These are phyloP conservation scores for Blastobotrys arbuscula DNA, from an alignment of 1,139 yeast species.

Conservation along the genomic window DNA sequence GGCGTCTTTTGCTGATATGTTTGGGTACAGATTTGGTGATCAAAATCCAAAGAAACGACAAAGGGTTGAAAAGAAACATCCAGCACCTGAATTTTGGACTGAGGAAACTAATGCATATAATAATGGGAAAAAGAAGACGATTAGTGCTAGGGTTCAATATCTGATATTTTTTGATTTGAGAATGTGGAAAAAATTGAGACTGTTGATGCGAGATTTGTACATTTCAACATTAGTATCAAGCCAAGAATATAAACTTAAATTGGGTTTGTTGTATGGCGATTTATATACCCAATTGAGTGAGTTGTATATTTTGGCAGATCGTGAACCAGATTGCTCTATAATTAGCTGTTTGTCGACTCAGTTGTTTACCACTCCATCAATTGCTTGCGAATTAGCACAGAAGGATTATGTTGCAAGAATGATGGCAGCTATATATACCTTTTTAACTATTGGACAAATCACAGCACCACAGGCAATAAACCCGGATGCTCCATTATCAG, in stretches of 20 bases:
- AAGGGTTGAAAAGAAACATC: not conserved
- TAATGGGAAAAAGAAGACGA: conserved; percentile 10
- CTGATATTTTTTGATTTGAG: conserved; percentile 64
- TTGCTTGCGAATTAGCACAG: conserved; percentile 61
- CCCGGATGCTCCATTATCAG: conserved; percentile 30
- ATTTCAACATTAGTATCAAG: conserved; percentile 67
- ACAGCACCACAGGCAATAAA: conserved; percentile 44
- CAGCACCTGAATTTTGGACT: conserved; percentile 13
- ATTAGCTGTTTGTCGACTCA: conserved; percentile 78
- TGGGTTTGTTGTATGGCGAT: conserved; percentile 78
- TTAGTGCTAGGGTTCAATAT: conserved; percentile 61
- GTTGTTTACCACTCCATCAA: conserved; percentile 76
- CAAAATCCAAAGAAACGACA: not conserved
- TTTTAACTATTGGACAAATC: conserved; percentile 54
- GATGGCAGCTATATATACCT: conserved; percentile 60
- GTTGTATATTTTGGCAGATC: conserved; percentile 60
- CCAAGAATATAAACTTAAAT: conserved; percentile 49
- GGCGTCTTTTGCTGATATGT: not conserved
- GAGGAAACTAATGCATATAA: not conserved
- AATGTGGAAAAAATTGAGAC: conserved; percentile 64
- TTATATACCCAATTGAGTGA: conserved; percentile 76
- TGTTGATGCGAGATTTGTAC: conserved; percentile 59
- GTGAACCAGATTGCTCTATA: conserved; percentile 79
- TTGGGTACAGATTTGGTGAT: conserved; percentile 1
- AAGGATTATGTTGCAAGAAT: conserved; percentile 69